phyloP scores from a whole-genome alignment of 2,329 filamentous ascomycete genomes.

The Penicillium psychrosexuale region DNA sequence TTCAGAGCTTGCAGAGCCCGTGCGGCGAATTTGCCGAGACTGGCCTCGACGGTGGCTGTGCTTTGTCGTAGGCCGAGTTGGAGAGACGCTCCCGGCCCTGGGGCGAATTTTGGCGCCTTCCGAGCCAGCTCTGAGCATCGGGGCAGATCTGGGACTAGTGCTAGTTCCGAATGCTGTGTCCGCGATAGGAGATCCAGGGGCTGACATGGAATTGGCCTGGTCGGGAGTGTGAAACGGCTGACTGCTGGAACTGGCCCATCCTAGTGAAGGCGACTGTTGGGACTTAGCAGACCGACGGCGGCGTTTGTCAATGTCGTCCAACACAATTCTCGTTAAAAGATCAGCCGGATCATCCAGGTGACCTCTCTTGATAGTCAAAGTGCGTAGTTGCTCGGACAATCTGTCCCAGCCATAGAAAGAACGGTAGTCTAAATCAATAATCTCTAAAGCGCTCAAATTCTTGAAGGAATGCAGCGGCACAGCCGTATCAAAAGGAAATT shows the following conservation, averaged over 20 bases:
- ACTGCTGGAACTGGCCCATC: conserved; percentile 63
- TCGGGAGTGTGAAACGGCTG: conserved; percentile 61
- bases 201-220: conserved; percentile 60
- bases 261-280: conserved; percentile 72
- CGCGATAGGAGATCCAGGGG: conserved; percentile 62
- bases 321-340: conserved; percentile 83
- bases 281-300: conserved; percentile 82
- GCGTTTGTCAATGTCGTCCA: conserved; percentile 94
- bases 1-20: conserved; percentile 88
- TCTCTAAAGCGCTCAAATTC: conserved; percentile 88
- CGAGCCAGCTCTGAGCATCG: conserved; percentile 59
- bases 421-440: conserved; percentile 92
- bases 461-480: conserved; percentile 97
- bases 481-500: conserved; percentile 96
- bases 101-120: conserved; percentile 39
- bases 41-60: conserved; percentile 64
- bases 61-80: conserved; percentile 70
- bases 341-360: conserved; percentile 87
- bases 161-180: conserved; percentile 49
- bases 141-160: conserved; percentile 47
- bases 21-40: conserved; percentile 73
- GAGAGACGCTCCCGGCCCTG: conserved; percentile 73
- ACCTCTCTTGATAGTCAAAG: conserved; percentile 82
- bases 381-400: conserved; percentile 84
- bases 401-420: conserved; percentile 98